These are phyloP conservation scores for Diplogelasinospora grovesii DNA, from an alignment of 495 filamentous ascomycete genomes.

Conservation along the genomic window DNA sequence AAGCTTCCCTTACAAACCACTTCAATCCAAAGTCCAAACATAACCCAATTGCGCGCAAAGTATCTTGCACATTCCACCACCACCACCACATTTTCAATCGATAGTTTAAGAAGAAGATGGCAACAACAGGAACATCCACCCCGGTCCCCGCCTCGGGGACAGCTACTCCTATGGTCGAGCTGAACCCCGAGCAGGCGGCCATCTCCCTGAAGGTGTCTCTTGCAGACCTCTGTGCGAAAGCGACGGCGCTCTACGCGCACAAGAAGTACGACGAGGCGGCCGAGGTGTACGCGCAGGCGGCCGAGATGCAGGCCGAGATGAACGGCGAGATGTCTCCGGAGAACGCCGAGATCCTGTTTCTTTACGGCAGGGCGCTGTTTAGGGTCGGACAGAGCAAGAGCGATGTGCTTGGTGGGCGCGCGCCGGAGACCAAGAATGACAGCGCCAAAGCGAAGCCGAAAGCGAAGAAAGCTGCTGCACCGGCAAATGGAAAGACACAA, in stretches of 20 bases:
- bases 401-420: conserved; percentile 83
- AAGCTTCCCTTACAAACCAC: conserved; percentile 1
- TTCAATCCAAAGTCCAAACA: not conserved
- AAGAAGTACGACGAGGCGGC: conserved; percentile 80
- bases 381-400: conserved; percentile 89
- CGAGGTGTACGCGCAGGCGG: conserved; percentile 81
- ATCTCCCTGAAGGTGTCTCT: conserved; percentile 48
- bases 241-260: conserved; percentile 59
- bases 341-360: conserved; percentile 88
- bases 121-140: conserved; percentile 2
- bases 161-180: conserved; percentile 28
- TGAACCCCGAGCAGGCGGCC: conserved; percentile 34
- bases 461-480: no score
- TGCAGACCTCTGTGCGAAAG: conserved; percentile 50
- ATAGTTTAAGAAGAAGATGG: not conserved
- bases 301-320: conserved; percentile 81
- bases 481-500: conserved; percentile 18
- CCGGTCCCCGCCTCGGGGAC: conserved; percentile 21
- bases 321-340: conserved; percentile 85
- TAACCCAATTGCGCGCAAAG: not conserved
- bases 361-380: conserved; percentile 88
- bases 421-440: conserved; percentile 53
- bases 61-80: not conserved
- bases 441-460: conserved; percentile 34
- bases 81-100: not conserved